Evolutionary conservation across 2,329 filamentous ascomycete species (phyloP), one percentile per base, ranked within the genome.

Genomic region (Aspergillus proliferans): DNA sequence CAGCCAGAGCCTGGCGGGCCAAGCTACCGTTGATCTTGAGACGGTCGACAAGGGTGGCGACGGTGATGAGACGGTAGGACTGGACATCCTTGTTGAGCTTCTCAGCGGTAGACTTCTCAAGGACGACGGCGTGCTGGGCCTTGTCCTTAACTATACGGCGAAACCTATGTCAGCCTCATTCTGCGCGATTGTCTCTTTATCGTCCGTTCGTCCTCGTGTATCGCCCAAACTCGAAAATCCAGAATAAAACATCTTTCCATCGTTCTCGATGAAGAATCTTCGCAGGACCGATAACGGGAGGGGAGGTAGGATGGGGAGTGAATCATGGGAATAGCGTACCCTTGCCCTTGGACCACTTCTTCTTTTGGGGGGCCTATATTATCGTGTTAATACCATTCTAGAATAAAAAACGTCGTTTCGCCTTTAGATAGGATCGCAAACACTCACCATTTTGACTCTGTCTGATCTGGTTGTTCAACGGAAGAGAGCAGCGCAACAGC

Each of bases 1-100:
- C 92, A 72, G 80, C 80, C 63, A 97, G 81, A 76, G 88, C 92
- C 79, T 83, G 80, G 71, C 93, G 86, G 64, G 93, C 93, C 71
- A 98, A 81, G 67, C 89, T 95, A 72, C 93, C 94, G 82, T 98
- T 98, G 83, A 98, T 94, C 90, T 98, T 98, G 77, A 98, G 85
- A 78, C 93, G 86, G 80, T 98, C 93, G 84, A 98, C 93, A 71
- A 98, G 90, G 68, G 89, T 92, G 70, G 93, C 91, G 70, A 97
- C 87, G 73, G 93, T 97, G 80, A 98, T 90, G 76, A 98, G 90
- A 73, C 93, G 90, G 87, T 97, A 98, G 60, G 93, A 96, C 79
- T 97, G 93, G 69, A 98, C 94, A 84, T 98, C 93, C 84, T 98
- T 98, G 84, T 95, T 87, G 76, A 98, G 90, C 83, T 94, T 95